Percentiles rank a stretch among this genome's conserved stretches.
These are phyloP conservation scores for Tuber calosporum DNA, from an alignment of 495 filamentous ascomycete species.

Conservation along the genomic window DNA sequence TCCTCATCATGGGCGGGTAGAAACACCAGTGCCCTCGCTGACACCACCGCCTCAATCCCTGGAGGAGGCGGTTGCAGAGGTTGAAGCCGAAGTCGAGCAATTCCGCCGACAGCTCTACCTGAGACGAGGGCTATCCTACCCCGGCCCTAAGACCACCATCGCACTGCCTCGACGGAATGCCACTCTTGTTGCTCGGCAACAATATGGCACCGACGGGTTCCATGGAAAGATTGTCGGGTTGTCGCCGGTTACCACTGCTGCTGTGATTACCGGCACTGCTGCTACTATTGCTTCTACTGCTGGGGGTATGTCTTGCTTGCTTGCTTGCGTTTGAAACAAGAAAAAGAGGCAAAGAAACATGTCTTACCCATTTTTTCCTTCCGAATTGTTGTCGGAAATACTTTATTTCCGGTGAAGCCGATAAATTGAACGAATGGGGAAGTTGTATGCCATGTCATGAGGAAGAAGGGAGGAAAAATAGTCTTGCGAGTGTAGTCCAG, in stretches of 20 bases:
- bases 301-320: slow-evolving; percentile 14
- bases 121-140: slow-evolving; percentile 26
- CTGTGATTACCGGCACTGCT: slow-evolving; percentile 18
- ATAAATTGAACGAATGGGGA: not conserved
- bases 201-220: not conserved
- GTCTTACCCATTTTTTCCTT: not conserved
- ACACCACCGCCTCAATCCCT: slow-evolving; percentile 17
- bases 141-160: slow-evolving; percentile 16
- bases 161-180: not conserved
- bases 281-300: slow-evolving; percentile 15
- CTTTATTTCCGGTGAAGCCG: not conserved
- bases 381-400: not conserved
- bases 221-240: not conserved
- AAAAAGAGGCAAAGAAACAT: not conserved
- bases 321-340: not conserved
- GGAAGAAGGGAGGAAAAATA: not conserved
- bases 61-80: slow-evolving; percentile 27
- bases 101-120: slow-evolving; percentile 29
- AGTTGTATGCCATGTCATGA: not conserved
- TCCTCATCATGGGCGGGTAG: not conserved
- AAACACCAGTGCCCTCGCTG: not conserved
- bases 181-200: not conserved
- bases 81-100: slow-evolving; percentile 26
- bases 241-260: not conserved
- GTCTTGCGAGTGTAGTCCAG: not conserved